Base-by-base conservation (phyloP, 257 asterid species). In the Plectranthus barbatus region DNA sequence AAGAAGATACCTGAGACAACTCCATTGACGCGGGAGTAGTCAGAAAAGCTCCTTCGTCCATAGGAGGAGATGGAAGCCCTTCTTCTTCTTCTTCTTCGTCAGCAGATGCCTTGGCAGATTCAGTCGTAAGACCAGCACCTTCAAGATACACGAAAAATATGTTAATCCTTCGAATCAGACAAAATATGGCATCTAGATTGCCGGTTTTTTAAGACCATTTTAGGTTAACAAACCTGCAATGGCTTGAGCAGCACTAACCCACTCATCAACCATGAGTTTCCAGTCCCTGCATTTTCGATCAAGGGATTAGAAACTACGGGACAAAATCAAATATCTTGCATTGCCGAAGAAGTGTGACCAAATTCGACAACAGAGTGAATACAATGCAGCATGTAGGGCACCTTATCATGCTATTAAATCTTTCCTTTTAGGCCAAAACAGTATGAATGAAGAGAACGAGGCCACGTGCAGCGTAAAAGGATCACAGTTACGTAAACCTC, bases 51-150 rank as follows among this genome's bases (percentile, higher is more conserved):
- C 83, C 91, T 68, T 81, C 94, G 52, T 88, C 94, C 18, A 88
- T 64, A 7, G 96, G 96, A n/a, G 96, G 96, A 70, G 91, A 85
- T 48, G 96, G 94, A 13, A 88, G 86, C 62, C 96, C 96, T 68
- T 78, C 87, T 46, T 77, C 77, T 19, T 77, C 74, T 34, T 69
- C 79, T 20, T 77, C 69, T 63, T 76, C 80, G 21, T 71, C 72
- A 23, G 42, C 81, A 59, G 87, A 74, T 8, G 83, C 72, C 78
- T 83, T 86, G 46, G 64, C 78, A 42, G 95, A 81, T 53, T 84
- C 91, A 1, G 91, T 80, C 3, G 84, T 76, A 45, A 71, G 53
- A 72, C 73, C 90, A 29, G 78, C 55, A 56, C 41, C 68, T 48
- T 33, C 50, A 74, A 67, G 52, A 45, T 21, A 21, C 7, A 11